phyloP scores from a whole-genome alignment of 441 rosid genomes.

The Adansonia gregorii region DNA sequence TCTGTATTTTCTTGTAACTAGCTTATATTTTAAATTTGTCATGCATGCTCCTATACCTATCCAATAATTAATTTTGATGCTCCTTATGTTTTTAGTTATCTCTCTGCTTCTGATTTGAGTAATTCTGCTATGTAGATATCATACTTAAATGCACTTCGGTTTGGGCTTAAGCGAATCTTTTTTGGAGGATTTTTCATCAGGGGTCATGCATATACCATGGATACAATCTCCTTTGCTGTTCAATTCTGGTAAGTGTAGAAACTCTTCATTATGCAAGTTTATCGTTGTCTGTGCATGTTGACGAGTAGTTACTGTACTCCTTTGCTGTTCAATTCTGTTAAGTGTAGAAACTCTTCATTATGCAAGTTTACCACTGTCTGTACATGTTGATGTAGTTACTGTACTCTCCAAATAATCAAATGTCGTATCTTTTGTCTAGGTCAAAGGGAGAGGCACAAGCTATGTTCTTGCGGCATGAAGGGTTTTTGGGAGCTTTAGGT shows the following conservation, averaged over 20 bases:
- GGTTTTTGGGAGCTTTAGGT: slow-evolving; percentile 96
- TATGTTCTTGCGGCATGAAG: slow-evolving; percentile 99
- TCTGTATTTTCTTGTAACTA: slow-evolving; percentile 5
- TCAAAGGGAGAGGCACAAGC: slow-evolving; percentile 95
- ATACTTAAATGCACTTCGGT: slow-evolving; percentile 85
- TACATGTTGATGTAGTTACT: not conserved
- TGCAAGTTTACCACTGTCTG: not conserved
- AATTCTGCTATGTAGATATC: slow-evolving; percentile 56
- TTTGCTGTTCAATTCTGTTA: slow-evolving; percentile 96
- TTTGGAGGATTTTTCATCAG: slow-evolving; percentile 96
- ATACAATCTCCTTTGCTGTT: slow-evolving; percentile 94
- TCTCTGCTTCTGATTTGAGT: slow-evolving; percentile 15
- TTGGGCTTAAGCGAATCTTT: slow-evolving; percentile 85
- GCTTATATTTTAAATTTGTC: not conserved
- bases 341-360: slow-evolving; percentile 24
- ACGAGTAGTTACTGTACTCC: slow-evolving; percentile 5
- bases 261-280: slow-evolving; percentile 15
- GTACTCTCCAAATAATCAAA: slow-evolving; percentile 21
- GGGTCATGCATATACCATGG: slow-evolving; percentile 96
- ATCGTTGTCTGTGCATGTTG: too few species aligned
- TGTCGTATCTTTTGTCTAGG: slow-evolving; percentile 49
- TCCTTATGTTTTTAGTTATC: not conserved
- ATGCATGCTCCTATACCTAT: not conserved
- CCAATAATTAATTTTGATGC: not conserved
- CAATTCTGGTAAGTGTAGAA: slow-evolving; percentile 74